Percentiles rank a stretch among this genome's conserved stretches.
These are phyloP conservation scores for Anisodus tanguticus DNA, from an alignment of 257 asterid genomes.

Conservation along the genomic window DNA sequence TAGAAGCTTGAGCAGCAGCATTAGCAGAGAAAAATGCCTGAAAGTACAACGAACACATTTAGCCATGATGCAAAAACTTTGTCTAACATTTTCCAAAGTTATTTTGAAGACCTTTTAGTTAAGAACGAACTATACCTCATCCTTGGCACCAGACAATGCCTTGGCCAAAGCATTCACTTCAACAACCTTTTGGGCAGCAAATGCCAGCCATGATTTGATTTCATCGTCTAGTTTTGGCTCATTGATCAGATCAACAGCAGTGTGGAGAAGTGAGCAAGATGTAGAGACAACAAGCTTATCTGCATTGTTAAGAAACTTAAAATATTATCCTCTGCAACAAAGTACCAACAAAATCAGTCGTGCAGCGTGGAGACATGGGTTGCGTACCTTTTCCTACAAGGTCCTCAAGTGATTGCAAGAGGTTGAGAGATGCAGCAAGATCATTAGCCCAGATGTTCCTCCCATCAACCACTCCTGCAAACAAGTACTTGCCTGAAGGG, in stretches of 20 bases:
- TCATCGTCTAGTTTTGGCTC: conserved; percentile 90
- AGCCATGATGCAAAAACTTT: neutral
- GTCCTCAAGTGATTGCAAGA: conserved; percentile 73
- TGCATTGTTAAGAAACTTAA: conserved; percentile 32
- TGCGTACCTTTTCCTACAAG: conserved; percentile 80
- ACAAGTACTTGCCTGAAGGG: conserved; percentile 83
- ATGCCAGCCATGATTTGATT: conserved; percentile 95
- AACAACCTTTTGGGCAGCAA: conserved; percentile 89
- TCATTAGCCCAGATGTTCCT: conserved; percentile 99
- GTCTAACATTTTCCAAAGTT: neutral
- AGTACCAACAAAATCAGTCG: neutral
- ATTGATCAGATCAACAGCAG: conserved; percentile 88
- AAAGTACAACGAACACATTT: conserved; percentile 27
- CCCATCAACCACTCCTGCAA: conserved; percentile 97
- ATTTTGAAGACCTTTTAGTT: neutral
- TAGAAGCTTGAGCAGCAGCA: conserved; percentile 90
- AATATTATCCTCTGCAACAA: neutral
- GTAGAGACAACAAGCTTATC: conserved; percentile 95
- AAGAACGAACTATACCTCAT: conserved; percentile 59
- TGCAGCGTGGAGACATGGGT: no score
- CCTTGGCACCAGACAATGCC: conserved; percentile 80
- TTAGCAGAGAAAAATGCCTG: conserved; percentile 85
- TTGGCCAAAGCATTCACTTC: conserved; percentile 96
- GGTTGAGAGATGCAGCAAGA: conserved; percentile 66
- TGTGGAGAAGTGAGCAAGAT: conserved; percentile 87